Conservation (phyloP, 148 eudicot species). For the Silene conica region DNA sequence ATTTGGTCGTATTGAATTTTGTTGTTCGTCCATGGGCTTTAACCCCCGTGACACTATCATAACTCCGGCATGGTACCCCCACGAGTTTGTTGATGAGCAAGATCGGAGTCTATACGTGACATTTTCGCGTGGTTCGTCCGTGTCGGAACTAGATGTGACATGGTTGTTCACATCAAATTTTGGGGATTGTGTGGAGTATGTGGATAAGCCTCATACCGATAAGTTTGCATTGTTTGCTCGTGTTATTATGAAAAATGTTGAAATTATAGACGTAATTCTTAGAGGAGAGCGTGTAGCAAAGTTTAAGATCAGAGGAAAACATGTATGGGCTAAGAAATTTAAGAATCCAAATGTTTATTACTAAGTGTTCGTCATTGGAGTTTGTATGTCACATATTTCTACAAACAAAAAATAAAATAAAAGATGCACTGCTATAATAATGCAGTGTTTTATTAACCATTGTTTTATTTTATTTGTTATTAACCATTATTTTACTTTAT, state of each 20-base stretch:
- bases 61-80: not conserved
- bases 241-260: slow-evolving; percentile 24
- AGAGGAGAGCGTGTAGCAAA: slow-evolving; percentile 11
- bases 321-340: slow-evolving; percentile 45
- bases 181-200: slow-evolving; percentile 35
- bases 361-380: not conserved
- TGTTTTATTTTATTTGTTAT: no score
- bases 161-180: slow-evolving; percentile 13
- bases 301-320: slow-evolving; percentile 33
- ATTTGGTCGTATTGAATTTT: slow-evolving; percentile 10
- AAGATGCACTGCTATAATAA: not conserved
- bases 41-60: not conserved
- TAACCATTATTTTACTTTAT: no score
- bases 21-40: not conserved
- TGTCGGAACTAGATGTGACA: slow-evolving; percentile 18
- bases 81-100: slow-evolving; percentile 8
- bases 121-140: slow-evolving; percentile 29
- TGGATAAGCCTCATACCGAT: slow-evolving; percentile 2
- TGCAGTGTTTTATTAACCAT: no score
- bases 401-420: not conserved
- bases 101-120: slow-evolving; percentile 38
- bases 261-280: slow-evolving; percentile 22
- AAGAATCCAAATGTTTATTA: not conserved
- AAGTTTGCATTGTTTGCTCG: slow-evolving; percentile 29
- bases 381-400: not conserved